Evolutionary conservation across 2,329 filamentous ascomycete species (phyloP).

Genomic region (Setomelanomma holmii): DNA sequence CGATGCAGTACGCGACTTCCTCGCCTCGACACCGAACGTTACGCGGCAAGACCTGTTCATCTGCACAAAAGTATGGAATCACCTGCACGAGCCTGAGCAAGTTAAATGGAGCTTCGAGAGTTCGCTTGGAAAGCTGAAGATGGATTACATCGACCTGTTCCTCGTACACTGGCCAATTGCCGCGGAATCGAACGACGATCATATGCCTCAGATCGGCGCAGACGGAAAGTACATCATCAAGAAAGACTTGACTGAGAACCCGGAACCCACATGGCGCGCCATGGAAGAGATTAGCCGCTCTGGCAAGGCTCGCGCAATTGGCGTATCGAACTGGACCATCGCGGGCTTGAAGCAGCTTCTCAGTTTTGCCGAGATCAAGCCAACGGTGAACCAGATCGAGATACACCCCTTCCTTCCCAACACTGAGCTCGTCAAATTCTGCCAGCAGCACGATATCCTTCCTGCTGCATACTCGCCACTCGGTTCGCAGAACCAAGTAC

Average conservation of each 20-base stretch:
- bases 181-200: constrained; percentile 58
- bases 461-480: constrained; percentile 72
- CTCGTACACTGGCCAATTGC: constrained; percentile 69
- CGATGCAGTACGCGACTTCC: constrained; percentile 67
- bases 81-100: constrained; percentile 63
- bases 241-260: constrained; percentile 71
- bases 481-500: constrained; percentile 73
- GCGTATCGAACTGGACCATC: constrained; percentile 76
- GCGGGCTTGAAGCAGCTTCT: constrained; percentile 73
- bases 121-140: constrained; percentile 68
- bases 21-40: constrained; percentile 62
- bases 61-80: constrained; percentile 74
- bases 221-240: constrained; percentile 68
- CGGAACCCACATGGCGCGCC: constrained; percentile 70
- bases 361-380: constrained; percentile 69
- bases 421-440: constrained; percentile 64
- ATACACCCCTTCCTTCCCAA: constrained; percentile 77
- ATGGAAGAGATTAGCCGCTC: constrained; percentile 69
- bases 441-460: constrained; percentile 65
- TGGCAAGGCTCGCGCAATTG: constrained; percentile 70
- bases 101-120: constrained; percentile 67
- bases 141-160: constrained; percentile 73
- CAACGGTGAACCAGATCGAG: constrained; percentile 76
- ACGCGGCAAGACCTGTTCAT: constrained; percentile 69
- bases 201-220: constrained; percentile 63